Conservation (phyloP, 768 basidiomycete species). For the Pisolithus marmoratus region DNA sequence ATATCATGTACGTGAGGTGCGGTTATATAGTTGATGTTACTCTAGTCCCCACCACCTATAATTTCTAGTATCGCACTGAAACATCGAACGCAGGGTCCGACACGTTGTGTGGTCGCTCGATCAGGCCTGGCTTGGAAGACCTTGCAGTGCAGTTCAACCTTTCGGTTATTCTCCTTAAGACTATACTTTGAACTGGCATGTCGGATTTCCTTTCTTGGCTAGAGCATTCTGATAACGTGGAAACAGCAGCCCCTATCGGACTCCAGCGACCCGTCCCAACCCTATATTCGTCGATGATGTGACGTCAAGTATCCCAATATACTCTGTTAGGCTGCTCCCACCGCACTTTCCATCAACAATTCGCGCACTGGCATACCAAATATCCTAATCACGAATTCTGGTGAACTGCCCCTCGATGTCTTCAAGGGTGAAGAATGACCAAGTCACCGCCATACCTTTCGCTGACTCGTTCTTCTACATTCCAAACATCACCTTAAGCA, state of each 20-base stretch:
- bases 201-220: not conserved
- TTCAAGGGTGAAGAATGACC: slow-evolving; percentile 70
- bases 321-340: slow-evolving; percentile 42
- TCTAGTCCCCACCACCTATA: not conserved
- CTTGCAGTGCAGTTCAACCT: slow-evolving; percentile 61
- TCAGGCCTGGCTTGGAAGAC: slow-evolving; percentile 49
- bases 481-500: slow-evolving; percentile 41
- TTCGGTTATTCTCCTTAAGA: slow-evolving; percentile 69
- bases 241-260: slow-evolving; percentile 53
- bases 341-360: slow-evolving; percentile 57
- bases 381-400: slow-evolving; percentile 62
- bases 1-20: slow-evolving; percentile 47
- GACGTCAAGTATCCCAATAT: not conserved
- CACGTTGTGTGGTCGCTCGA: slow-evolving; percentile 44
- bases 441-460: slow-evolving; percentile 71
- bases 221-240: not conserved
- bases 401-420: slow-evolving; percentile 60
- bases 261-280: slow-evolving; percentile 54
- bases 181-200: slow-evolving; percentile 60
- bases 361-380: slow-evolving; percentile 53
- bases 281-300: slow-evolving; percentile 48
- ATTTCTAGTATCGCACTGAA: slow-evolving; percentile 59
- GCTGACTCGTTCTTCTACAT: slow-evolving; percentile 59
- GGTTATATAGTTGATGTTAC: not conserved
- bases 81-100: slow-evolving; percentile 52